Base-by-base conservation (phyloP, 139 green algal species). In the Gonium pectorale region DNA sequence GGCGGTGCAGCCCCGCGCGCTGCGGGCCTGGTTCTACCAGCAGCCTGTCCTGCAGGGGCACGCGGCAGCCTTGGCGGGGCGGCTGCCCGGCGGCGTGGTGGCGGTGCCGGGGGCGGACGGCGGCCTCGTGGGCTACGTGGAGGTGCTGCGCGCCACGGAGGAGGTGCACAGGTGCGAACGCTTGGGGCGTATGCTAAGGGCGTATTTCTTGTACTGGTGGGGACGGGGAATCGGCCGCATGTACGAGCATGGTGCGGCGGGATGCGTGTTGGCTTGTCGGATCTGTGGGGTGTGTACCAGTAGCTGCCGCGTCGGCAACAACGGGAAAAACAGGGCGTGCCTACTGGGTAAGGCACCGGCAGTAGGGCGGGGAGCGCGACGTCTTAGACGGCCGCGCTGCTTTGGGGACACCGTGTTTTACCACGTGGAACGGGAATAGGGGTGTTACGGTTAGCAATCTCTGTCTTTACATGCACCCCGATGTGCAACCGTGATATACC, bases 141-240 rank as follows among this genome's bases (percentile, higher is more conserved):
- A n/a, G 33, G 62, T 83, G 63, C 63, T 83, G n/a, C 7, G 24
- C 31, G 62, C 77, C 29, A 83, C 77, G 60, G 77, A 83, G 60
- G 60, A 5, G 9, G 77, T 11, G 22, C 73, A 8, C 77, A 68
- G 77, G 77, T 83, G 40, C 0, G 73, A 6, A 27, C 7, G 51
- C 13, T 27, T 26, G 29, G 71, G 26, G 33, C 7, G 19, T 44
- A 13, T 69, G 31, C 7, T 24, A 15, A n/a, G 19, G 19, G 56
- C 56, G 22, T 64, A n/a, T 64, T 15, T 64, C 22, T 15, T 64
- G 19, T 29, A n/a, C 56, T n/a, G 6, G 24, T 22, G 22, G 19
- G 19, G n/a, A n/a, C n/a, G n/a, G n/a, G n/a, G n/a, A n/a, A n/a
- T 64, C 19, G 56, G 15, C 22, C 56, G 56, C 22, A 9, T 64